A percentile compares a stretch with the other conserved stretches of the same genome.
phyloP scores from a whole-genome alignment of 441 rosid genomes.

The Capsella rubella region DNA sequence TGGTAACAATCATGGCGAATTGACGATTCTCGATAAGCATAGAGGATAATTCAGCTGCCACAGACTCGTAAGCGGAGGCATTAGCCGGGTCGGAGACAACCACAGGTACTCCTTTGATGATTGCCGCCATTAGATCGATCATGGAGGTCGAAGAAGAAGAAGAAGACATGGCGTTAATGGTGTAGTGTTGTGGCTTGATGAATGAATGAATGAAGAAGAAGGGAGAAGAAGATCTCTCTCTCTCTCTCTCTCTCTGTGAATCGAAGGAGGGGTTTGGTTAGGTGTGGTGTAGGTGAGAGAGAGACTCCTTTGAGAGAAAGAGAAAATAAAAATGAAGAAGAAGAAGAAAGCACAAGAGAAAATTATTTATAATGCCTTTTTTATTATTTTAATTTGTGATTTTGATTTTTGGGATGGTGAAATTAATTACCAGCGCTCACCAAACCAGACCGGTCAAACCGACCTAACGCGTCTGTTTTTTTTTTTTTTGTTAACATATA shows the following conservation, averaged over 20 bases:
- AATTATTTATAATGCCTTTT: no score
- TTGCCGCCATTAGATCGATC: slow-evolving; percentile 86
- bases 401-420: slow-evolving; percentile 33
- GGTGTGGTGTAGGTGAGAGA: slow-evolving; percentile 51
- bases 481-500: slow-evolving; percentile 42
- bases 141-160: slow-evolving; percentile 49
- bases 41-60: slow-evolving; percentile 54
- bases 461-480: slow-evolving; percentile 55
- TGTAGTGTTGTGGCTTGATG: slow-evolving; percentile 4
- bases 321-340: slow-evolving; percentile 4
- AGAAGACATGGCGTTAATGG: slow-evolving; percentile 39
- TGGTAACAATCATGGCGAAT: slow-evolving; percentile 71
- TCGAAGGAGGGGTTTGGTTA: slow-evolving; percentile 28
- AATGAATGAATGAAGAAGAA: slow-evolving; percentile 20
- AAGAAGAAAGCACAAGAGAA: no score
- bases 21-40: slow-evolving; percentile 74
- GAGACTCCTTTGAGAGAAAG: slow-evolving; percentile 25
- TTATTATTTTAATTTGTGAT: not conserved
- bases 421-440: slow-evolving; percentile 66
- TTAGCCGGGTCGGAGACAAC: slow-evolving; percentile 59
- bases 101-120: slow-evolving; percentile 63
- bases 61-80: slow-evolving; percentile 59
- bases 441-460: slow-evolving; percentile 85
- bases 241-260: slow-evolving; percentile 7
- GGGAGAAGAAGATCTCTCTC: slow-evolving; percentile 36